phyloP scores from a whole-genome alignment of 2,329 filamentous ascomycete species.

The Lojkania enalia region DNA sequence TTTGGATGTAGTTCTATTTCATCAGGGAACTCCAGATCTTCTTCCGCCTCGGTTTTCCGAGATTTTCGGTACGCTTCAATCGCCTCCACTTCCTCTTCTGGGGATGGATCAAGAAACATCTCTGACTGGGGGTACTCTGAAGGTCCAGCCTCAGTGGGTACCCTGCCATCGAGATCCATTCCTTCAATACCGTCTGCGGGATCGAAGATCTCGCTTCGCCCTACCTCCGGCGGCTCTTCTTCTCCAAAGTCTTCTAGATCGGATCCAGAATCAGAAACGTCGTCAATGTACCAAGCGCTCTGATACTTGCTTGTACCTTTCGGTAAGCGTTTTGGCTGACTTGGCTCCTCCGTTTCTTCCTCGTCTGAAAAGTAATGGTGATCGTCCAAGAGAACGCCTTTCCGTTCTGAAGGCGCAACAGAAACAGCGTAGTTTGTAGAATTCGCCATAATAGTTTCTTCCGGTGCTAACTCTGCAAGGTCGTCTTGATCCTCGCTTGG shows the following conservation, averaged over 20 bases:
- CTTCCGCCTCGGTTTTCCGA: slow-evolving; percentile 78
- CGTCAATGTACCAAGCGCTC: slow-evolving; percentile 86
- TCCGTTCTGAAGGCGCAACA: slow-evolving; percentile 57
- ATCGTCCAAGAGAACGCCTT: slow-evolving; percentile 91
- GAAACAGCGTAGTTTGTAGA: slow-evolving; percentile 55
- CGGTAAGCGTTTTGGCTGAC: slow-evolving; percentile 73
- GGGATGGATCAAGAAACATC: slow-evolving; percentile 78
- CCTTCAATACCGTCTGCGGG: slow-evolving; percentile 86
- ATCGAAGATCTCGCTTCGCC: slow-evolving; percentile 57
- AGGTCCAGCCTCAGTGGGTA: slow-evolving; percentile 74
- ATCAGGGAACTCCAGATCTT: slow-evolving; percentile 94
- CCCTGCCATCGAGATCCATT: slow-evolving; percentile 52
- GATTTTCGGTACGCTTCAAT: slow-evolving; percentile 79
- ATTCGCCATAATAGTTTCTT: slow-evolving; percentile 79
- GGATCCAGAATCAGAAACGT: slow-evolving; percentile 81
- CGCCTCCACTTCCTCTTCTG: slow-evolving; percentile 81
- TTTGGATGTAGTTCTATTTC: slow-evolving; percentile 93
- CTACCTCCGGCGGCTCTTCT: slow-evolving; percentile 61
- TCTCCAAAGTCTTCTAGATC: slow-evolving; percentile 68
- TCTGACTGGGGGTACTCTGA: slow-evolving; percentile 95
- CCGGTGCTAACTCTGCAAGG: slow-evolving; percentile 79
- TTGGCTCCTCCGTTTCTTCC: slow-evolving; percentile 62
- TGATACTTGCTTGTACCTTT: slow-evolving; percentile 94
- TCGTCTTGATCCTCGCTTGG: slow-evolving; percentile 83
- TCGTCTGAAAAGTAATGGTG: slow-evolving; percentile 98